These are phyloP conservation scores for Suillus americanus DNA, from an alignment of 768 basidiomycete genomes.

Conservation along the genomic window DNA sequence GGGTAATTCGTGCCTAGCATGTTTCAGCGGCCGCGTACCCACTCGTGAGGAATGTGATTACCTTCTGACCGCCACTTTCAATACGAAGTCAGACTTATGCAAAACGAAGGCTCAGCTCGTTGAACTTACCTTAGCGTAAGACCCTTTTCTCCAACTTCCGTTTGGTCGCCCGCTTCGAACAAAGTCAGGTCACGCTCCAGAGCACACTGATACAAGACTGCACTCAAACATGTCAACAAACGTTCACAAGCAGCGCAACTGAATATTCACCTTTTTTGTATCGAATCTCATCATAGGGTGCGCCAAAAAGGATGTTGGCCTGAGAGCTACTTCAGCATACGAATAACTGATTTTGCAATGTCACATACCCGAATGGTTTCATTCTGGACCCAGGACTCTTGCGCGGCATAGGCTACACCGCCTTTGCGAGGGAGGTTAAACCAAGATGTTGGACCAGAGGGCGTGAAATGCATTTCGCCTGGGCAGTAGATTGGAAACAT, in stretches of 20 bases:
- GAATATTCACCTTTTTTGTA: constrained; percentile 38
- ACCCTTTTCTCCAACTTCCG: constrained; percentile 74
- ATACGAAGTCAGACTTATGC: neutral
- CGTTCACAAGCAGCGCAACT: neutral
- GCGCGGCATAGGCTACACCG: constrained; percentile 78
- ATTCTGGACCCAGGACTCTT: constrained; percentile 86
- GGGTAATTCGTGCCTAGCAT: constrained; percentile 45
- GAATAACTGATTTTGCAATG: neutral
- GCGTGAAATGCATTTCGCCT: constrained; percentile 64
- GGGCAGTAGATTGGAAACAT: neutral
- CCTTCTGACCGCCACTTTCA: constrained; percentile 57
- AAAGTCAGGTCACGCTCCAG: constrained; percentile 44
- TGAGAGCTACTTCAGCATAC: constrained; percentile 15
- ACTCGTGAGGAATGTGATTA: constrained; percentile 11
- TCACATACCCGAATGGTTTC: constrained; percentile 60
- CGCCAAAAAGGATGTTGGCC: constrained; percentile 48
- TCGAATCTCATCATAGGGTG: constrained; percentile 39
- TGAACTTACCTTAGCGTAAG: constrained; percentile 44
- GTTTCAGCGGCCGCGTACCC: neutral
- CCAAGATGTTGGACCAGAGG: constrained; percentile 53
- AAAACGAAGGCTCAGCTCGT: neutral
- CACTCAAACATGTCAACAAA: constrained; percentile 3
- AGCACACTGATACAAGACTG: constrained; percentile 39
- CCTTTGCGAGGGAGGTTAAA: constrained; percentile 65
- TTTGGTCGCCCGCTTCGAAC: constrained; percentile 60